Evolutionary conservation across 1,139 yeast genomes (phyloP).

Genomic region (Debaryomyces sp.): DNA sequence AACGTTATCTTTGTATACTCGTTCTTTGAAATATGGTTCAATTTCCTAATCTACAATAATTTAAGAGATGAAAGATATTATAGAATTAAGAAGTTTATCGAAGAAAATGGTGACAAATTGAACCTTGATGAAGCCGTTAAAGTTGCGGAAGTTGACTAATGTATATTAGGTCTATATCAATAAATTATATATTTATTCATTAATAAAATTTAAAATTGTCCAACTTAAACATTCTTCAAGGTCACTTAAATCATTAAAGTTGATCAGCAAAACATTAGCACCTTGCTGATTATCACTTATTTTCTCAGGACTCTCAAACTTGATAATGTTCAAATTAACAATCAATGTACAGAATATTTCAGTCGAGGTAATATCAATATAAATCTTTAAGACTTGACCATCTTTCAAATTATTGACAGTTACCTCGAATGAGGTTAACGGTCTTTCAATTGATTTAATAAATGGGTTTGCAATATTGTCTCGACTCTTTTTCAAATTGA

Average conservation of each 20-base stretch:
- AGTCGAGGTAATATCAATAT: slow-evolving; percentile 39
- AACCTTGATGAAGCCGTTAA: slow-evolving; percentile 31
- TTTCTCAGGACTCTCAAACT: slow-evolving; percentile 32
- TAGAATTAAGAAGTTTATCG: slow-evolving; percentile 41
- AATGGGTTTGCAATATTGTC: slow-evolving; percentile 33
- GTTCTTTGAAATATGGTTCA: slow-evolving; percentile 74
- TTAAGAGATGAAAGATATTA: slow-evolving; percentile 63
- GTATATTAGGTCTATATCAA: slow-evolving; percentile 4
- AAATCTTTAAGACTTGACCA: slow-evolving; percentile 27
- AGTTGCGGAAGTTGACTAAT: slow-evolving; percentile 25
- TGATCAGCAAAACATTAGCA: slow-evolving; percentile 43
- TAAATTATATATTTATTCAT: slow-evolving; percentile 14
- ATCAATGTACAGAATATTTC: slow-evolving; percentile 46
- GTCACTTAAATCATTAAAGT: slow-evolving; percentile 62
- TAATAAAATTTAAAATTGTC: slow-evolving; percentile 47
- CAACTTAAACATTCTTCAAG: slow-evolving; percentile 69
- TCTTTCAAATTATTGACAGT: slow-evolving; percentile 14
- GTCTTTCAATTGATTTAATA: slow-evolving; percentile 42
- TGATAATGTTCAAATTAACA: slow-evolving; percentile 33
- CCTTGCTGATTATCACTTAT: slow-evolving; percentile 37
- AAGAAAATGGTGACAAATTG: slow-evolving; percentile 39
- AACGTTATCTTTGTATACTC: slow-evolving; percentile 62
- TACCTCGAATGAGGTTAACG: slow-evolving; percentile 30
- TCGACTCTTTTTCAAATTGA: slow-evolving; percentile 23
- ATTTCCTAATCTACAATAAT: slow-evolving; percentile 62